These are phyloP conservation scores for Phytophthora pini DNA, from an alignment of 352 stramenopile species.

Conservation along the genomic window DNA sequence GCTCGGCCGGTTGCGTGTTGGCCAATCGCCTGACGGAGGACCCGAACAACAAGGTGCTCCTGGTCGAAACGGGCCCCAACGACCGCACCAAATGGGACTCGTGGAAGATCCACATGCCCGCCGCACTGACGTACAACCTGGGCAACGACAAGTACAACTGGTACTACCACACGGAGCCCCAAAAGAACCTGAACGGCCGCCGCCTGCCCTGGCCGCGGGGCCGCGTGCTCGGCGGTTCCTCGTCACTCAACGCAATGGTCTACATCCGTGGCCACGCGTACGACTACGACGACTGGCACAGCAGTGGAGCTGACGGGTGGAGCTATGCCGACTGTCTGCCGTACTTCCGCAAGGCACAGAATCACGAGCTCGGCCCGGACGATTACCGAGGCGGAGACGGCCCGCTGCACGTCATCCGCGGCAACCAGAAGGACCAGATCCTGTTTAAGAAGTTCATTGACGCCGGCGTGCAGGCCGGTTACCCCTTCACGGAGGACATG, in stretches of 20 bases:
- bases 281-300: constrained; percentile 90
- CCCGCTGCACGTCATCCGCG: constrained; percentile 78
- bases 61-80: constrained; percentile 91
- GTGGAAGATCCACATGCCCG: constrained; percentile 92
- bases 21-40: constrained; percentile 90
- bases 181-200: constrained; percentile 84
- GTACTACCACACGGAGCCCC: constrained; percentile 86
- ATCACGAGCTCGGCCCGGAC: constrained; percentile 74
- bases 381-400: constrained; percentile 87
- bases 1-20: constrained; percentile 91
- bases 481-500: constrained; percentile 90
- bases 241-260: constrained; percentile 92
- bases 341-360: constrained; percentile 90
- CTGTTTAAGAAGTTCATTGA: constrained; percentile 93
- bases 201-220: constrained; percentile 85
- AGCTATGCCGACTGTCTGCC: constrained; percentile 89
- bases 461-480: constrained; percentile 83
- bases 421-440: constrained; percentile 80
- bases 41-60: constrained; percentile 81
- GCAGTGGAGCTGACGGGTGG: constrained; percentile 76
- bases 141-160: constrained; percentile 89
- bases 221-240: constrained; percentile 89
- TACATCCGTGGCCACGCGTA: constrained; percentile 90
- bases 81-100: constrained; percentile 88
- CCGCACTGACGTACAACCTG: constrained; percentile 87